Evolutionary conservation across 164 flowering plant genomes (phyloP).

Genomic region (Warburgia ugandensis): DNA sequence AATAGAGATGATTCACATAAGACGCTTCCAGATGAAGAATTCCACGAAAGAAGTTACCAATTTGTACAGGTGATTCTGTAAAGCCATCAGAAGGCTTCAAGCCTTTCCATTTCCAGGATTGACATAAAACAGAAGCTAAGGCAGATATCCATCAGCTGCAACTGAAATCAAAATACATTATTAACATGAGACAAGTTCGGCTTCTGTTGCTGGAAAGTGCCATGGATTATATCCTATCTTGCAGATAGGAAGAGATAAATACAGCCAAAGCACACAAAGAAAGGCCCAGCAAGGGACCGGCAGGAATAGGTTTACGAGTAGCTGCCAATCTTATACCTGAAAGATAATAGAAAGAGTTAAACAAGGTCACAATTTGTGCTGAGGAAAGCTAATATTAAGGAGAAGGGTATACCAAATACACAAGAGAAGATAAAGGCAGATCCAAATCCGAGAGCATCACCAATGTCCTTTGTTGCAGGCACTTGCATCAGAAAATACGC

Average conservation of each 20-base stretch:
- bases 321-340: constrained; percentile 43
- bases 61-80: not conserved
- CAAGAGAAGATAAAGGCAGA: constrained; percentile 39
- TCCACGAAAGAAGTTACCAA: not conserved
- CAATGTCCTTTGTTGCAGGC: constrained; percentile 31
- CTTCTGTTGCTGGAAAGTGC: not conserved
- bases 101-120: not conserved
- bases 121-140: too few species aligned
- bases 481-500: constrained; percentile 38
- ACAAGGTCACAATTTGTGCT: not conserved
- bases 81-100: not conserved
- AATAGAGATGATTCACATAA: not conserved
- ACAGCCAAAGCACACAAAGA: constrained; percentile 29
- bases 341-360: constrained; percentile 4
- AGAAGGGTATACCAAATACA: constrained; percentile 35
- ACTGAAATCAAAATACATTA: not conserved
- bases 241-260: constrained; percentile 33
- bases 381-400: not conserved
- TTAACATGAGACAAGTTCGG: not conserved
- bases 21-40: not conserved
- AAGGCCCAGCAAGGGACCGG: constrained; percentile 28
- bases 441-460: constrained; percentile 46
- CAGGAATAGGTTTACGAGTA: constrained; percentile 27
- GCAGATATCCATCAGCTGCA: not conserved
- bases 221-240: constrained; percentile 15